Conservation (phyloP, 345 rosid genomes). For the Hibiscus trionum region DNA sequence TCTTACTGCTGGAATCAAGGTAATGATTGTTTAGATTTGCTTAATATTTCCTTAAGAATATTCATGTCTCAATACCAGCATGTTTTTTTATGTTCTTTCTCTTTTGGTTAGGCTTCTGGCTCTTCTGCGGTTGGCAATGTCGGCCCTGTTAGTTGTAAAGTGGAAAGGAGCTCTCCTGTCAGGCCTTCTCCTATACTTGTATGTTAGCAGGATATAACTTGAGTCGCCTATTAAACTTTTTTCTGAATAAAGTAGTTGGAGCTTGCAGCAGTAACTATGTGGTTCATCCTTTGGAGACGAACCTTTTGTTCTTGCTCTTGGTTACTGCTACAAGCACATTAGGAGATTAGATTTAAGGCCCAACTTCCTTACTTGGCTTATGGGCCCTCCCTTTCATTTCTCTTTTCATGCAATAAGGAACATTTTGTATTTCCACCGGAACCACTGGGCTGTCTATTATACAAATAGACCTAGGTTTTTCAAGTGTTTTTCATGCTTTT, state of each 20-base stretch:
- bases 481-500: not conserved
- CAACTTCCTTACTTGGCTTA: not conserved
- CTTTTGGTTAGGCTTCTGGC: slow-evolving; percentile 49
- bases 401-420: not conserved
- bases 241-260: not conserved
- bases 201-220: slow-evolving; percentile 13
- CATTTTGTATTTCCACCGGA: not conserved
- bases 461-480: not conserved
- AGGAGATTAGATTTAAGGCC: not conserved
- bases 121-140: slow-evolving; percentile 39
- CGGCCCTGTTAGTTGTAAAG: slow-evolving; percentile 60
- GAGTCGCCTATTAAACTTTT: not conserved
- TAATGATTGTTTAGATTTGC: not conserved
- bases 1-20: not conserved
- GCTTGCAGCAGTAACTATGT: not conserved
- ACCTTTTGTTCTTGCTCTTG: slow-evolving; percentile 3
- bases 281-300: not conserved
- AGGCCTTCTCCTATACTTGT: slow-evolving; percentile 62
- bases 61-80: not conserved
- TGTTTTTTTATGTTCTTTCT: slow-evolving; percentile 14
- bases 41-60: not conserved
- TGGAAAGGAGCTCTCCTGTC: slow-evolving; percentile 77
- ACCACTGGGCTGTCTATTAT: not conserved
- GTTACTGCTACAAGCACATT: not conserved
- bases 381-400: not conserved